Evolutionary conservation across 495 filamentous ascomycete species (phyloP), one percentile per base, ranked within the genome.

Genomic region (Glarea lozoyensis): DNA sequence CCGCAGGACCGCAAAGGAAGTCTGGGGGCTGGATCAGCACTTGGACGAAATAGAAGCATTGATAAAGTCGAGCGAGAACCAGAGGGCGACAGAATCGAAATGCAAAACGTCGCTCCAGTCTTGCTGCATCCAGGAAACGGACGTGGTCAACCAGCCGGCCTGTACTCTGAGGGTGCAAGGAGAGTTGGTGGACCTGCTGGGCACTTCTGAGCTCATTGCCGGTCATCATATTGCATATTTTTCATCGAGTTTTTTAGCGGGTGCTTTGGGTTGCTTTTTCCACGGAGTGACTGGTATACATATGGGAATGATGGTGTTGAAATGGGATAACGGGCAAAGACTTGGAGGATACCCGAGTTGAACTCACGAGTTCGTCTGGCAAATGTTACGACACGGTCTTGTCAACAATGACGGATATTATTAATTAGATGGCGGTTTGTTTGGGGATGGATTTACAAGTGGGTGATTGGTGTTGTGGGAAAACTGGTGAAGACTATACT

Each of bases 61-160:
- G 39, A 44, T 38, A 41, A 52, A 33, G 42, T 11, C 3, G 35
- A 45, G 6, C 10, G 15, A 12, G 35, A 23, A 13, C 13, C n/a
- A 25, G 36, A 31, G n/a, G 40, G 40, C 10, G 43, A 49, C 11
- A 17, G 22, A 23, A 44, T 54, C 4, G 52, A 54, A 41, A 38
- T 54, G 52, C 29, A 42, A 17, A 48, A 45, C 25, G 42, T 45
- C 10, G 43, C 47, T 2, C 52, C 52, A 10, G 40, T 50, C 1
- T 24, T 54, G 18, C 12, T 40, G 15, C 52, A 54, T 32, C 52
- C 52, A 3, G 47, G 47, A 4, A 24, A 45, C 22, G 50, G 52
- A 21, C 17, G 40, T 23, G 40, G 43, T 36, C 36, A 6, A 25
- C 9, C 43, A 0, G 22, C 25, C 34, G 23, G 23, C 4, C 24